phyloP scores from a whole-genome alignment of 768 basidiomycete species.

The Russula olivacea region DNA sequence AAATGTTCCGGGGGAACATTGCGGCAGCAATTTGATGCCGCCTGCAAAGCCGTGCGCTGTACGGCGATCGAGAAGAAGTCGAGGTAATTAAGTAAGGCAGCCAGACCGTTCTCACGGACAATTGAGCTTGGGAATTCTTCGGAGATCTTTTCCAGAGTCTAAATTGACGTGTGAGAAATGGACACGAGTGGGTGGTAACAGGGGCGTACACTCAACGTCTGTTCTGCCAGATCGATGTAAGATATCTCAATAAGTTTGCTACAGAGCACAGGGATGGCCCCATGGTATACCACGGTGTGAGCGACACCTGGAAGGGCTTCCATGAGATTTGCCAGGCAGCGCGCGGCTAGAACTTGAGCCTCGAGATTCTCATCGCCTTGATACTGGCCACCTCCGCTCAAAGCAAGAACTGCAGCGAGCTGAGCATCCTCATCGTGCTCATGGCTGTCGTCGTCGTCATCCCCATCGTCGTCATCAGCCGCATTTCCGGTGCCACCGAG shows the following conservation, averaged over 20 bases:
- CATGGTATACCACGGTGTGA: constrained; percentile 96
- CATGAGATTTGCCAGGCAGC: constrained; percentile 97
- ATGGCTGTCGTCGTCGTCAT: constrained; percentile 52
- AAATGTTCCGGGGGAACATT: constrained; percentile 88
- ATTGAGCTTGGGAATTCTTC: constrained; percentile 96
- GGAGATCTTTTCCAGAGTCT: constrained; percentile 98
- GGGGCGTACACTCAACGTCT: constrained; percentile 86
- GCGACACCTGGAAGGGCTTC: constrained; percentile 97
- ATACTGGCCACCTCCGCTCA: constrained; percentile 61
- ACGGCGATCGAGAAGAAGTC: constrained; percentile 99
- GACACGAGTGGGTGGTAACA: constrained; percentile 2
- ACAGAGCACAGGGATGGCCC: constrained; percentile 97
- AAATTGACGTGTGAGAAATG: constrained; percentile 21
- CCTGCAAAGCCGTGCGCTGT: constrained; percentile 92
- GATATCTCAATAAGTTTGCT: constrained; percentile 96
- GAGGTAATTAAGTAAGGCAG: constrained; percentile 89
- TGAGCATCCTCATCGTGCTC: constrained; percentile 81
- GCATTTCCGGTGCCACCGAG: constrained; percentile 73
- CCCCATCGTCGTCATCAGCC: constrained; percentile 65
- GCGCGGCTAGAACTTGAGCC: constrained; percentile 91
- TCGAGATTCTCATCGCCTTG: constrained; percentile 85
- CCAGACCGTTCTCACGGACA: constrained; percentile 90
- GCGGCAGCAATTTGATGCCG: constrained; percentile 94
- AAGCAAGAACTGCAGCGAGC: constrained; percentile 79
- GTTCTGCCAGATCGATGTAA: constrained; percentile 97